Conservation (phyloP, 2,329 filamentous ascomycete genomes). For the Aspergillus sp. region DNA sequence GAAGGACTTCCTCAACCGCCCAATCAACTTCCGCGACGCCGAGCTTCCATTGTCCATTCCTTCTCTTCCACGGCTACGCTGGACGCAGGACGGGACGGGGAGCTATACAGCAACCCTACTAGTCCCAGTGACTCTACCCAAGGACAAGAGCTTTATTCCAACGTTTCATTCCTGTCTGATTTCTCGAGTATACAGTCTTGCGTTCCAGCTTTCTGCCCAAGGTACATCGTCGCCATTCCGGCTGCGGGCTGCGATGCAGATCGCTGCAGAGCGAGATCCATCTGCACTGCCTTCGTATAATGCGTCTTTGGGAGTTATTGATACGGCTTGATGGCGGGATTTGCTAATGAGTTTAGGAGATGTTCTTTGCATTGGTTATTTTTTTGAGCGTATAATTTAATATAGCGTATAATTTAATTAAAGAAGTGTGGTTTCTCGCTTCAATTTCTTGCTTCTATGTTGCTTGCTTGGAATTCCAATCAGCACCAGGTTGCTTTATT, state of each 20-base stretch:
- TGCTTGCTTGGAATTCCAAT: too few relatives aligned
- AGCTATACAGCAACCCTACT: constrained; percentile 9
- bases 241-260: constrained; percentile 5
- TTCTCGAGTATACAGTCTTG: constrained; percentile 12
- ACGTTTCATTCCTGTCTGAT: constrained; percentile 19
- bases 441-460: too few relatives aligned
- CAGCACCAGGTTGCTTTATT: too few relatives aligned
- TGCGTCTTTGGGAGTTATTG: constrained; percentile 10
- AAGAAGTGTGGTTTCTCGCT: too few relatives aligned
- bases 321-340: neutral
- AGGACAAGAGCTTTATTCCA: constrained; percentile 14
- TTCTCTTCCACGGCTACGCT: constrained; percentile 9
- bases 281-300: constrained; percentile 11
- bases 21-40: constrained; percentile 13
- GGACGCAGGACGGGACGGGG: neutral
- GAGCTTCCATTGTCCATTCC: constrained; percentile 9
- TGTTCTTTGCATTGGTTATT: neutral
- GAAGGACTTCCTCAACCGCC: constrained; percentile 12
- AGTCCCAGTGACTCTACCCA: constrained; percentile 15
- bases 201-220: constrained; percentile 10
- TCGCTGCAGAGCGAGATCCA: constrained; percentile 11
- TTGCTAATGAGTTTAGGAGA: neutral
- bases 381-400: too few relatives aligned
- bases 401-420: too few relatives aligned
- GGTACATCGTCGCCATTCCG: constrained; percentile 6